phyloP scores from a whole-genome alignment of 257 asterid species.

The Solanum arcanum region DNA sequence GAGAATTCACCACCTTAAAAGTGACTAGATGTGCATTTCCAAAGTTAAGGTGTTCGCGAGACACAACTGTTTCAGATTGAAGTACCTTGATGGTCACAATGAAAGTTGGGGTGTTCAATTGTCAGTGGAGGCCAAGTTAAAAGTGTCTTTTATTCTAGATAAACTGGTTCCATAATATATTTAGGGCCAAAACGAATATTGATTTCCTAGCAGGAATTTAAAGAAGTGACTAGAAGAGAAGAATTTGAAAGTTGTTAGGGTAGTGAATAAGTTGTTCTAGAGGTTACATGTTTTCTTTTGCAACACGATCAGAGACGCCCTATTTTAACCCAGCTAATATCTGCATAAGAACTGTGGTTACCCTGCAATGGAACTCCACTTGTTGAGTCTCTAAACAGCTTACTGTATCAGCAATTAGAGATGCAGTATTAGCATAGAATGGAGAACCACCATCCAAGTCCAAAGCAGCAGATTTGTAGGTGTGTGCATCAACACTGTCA shows the following conservation, averaged over 20 bases:
- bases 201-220: not conserved
- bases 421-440: constrained; percentile 17
- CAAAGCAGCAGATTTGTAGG: constrained; percentile 9
- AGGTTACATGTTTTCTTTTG: not conserved
- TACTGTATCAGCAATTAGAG: constrained; percentile 43
- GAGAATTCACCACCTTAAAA: not conserved
- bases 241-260: not conserved
- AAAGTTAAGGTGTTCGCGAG: not conserved
- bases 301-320: not conserved
- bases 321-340: not conserved
- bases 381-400: constrained; percentile 27
- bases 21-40: not conserved
- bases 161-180: not conserved
- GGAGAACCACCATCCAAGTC: constrained; percentile 14
- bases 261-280: not conserved
- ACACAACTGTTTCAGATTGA: not conserved
- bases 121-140: not conserved
- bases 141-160: not conserved
- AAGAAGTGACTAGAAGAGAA: not conserved
- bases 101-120: not conserved
- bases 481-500: constrained; percentile 12
- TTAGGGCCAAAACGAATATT: not conserved
- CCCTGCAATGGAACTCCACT: constrained; percentile 67
- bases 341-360: constrained; percentile 12
- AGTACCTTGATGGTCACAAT: not conserved